These are phyloP conservation scores for Pneumocystis wakefieldiae DNA, from an alignment of 1,139 yeast genomes.

Conservation along the genomic window DNA sequence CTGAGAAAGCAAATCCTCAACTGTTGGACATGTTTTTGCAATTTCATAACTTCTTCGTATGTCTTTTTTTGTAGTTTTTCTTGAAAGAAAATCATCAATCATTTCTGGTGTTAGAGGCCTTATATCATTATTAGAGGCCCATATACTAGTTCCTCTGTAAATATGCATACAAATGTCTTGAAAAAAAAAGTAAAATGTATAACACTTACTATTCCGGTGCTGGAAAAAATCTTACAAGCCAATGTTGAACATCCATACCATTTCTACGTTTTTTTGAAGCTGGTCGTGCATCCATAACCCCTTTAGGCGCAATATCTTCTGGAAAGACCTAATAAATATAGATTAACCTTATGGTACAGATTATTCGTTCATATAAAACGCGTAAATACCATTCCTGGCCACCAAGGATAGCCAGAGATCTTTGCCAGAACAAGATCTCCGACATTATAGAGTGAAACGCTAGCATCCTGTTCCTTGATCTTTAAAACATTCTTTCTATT, in stretches of 20 bases:
- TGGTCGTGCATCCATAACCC: background rate
- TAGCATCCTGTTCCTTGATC: background rate
- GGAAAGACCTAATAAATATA: background rate
- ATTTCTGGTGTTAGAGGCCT: background rate
- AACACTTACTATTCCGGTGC: background rate
- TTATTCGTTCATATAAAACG: background rate
- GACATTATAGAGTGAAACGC: background rate
- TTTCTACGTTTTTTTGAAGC: background rate
- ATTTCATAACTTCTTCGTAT: background rate
- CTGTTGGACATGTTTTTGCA: background rate
- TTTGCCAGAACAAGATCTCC: constrained; percentile 9
- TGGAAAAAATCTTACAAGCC: background rate
- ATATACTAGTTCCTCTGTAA: background rate
- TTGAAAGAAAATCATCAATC: background rate
- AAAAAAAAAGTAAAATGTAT: background rate
- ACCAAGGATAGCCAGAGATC: constrained; percentile 10
- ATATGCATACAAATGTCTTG: background rate
- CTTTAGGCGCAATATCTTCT: background rate
- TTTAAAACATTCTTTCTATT: background rate
- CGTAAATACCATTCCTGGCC: constrained; percentile 10
- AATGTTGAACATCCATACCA: background rate
- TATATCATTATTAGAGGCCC: background rate
- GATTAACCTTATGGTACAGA: background rate
- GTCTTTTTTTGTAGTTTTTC: background rate
- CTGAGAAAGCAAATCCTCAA: background rate